A percentile compares a stretch with the other conserved stretches of the same genome.
These are phyloP conservation scores for Pyronema domesticum DNA, from an alignment of 495 filamentous ascomycete species.

Conservation along the genomic window DNA sequence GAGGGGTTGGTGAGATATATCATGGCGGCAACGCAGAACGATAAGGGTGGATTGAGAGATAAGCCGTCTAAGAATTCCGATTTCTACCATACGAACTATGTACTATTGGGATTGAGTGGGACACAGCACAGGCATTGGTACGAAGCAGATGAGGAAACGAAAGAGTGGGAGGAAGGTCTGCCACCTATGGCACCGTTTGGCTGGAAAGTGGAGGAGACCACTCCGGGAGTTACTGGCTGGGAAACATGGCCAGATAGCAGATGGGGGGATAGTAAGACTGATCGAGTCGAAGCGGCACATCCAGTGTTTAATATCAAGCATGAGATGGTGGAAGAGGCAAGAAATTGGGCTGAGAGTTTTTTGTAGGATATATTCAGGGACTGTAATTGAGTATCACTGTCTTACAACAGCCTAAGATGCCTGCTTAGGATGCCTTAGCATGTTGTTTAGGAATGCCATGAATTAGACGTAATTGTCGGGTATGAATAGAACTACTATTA, in stretches of 20 bases:
- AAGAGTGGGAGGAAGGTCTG: conserved; percentile 7
- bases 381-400: too few relatives aligned
- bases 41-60: conserved; percentile 69
- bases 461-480: too few relatives aligned
- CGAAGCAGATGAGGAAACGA: conserved; percentile 8
- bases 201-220: conserved; percentile 41
- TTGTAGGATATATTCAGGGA: too few relatives aligned
- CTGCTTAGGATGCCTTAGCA: too few relatives aligned
- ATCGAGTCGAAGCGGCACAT: conserved; percentile 44
- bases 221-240: conserved; percentile 19
- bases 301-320: conserved; percentile 75
- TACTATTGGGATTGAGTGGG: conserved; percentile 66
- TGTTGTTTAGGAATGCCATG: too few relatives aligned
- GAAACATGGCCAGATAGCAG: conserved; percentile 10
- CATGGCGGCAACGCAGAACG: conserved; percentile 65
- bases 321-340: conserved; percentile 43
- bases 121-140: conserved; percentile 62
- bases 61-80: conserved; percentile 80
- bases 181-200: conserved; percentile 39
- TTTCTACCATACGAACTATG: conserved; percentile 83
- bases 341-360: conserved; percentile 26
- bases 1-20: conserved; percentile 80
- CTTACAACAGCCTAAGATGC: too few relatives aligned
- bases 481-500: too few relatives aligned
- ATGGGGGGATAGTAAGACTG: conserved; percentile 27